Percentiles rank a stretch among this genome's conserved stretches.
These are phyloP conservation scores for Tulasnella sp. DNA, from an alignment of 768 basidiomycete species.

Conservation along the genomic window DNA sequence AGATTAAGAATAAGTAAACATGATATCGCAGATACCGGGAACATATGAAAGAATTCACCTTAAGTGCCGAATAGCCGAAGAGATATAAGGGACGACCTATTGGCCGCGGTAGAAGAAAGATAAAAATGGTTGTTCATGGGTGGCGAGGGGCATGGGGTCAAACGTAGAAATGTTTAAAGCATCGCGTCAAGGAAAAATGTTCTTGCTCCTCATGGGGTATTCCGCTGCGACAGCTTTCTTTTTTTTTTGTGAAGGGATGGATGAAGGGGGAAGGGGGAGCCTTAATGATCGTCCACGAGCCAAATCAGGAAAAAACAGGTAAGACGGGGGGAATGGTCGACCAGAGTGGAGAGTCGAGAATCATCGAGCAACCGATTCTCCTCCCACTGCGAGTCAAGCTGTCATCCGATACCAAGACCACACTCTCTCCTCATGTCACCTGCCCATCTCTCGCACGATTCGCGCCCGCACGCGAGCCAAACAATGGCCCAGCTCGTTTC, in stretches of 20 bases:
- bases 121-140: background rate
- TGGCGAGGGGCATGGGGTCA: background rate
- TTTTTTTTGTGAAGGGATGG: background rate
- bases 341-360: background rate
- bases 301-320: background rate
- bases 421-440: constrained; percentile 15
- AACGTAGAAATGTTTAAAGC: background rate
- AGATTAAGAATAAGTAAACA: background rate
- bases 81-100: background rate
- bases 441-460: constrained; percentile 8
- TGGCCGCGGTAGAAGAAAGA: background rate
- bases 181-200: background rate
- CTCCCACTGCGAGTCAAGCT: constrained; percentile 1
- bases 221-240: background rate
- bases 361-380: background rate
- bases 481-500: constrained; percentile 53
- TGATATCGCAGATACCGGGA: background rate
- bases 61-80: background rate
- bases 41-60: background rate
- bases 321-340: background rate
- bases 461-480: constrained; percentile 40
- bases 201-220: background rate
- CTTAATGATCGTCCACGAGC: background rate
- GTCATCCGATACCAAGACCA: constrained; percentile 14
- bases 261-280: background rate